These are phyloP conservation scores for Cephaloascus albidus DNA, from an alignment of 805 yeast species.

Conservation along the genomic window DNA sequence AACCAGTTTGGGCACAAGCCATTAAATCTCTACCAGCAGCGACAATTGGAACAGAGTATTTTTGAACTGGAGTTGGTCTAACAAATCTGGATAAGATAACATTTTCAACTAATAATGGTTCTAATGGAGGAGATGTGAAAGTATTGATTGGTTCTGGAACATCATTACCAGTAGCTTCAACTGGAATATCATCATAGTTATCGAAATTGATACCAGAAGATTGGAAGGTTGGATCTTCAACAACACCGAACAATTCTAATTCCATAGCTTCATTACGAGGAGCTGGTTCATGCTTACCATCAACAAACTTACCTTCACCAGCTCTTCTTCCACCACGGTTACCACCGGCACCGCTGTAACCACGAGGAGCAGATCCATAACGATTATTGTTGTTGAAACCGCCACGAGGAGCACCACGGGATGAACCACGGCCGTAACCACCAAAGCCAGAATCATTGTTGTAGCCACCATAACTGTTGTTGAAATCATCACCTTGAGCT, in stretches of 20 bases:
- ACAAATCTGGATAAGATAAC: constrained; percentile 82
- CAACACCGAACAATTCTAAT: constrained; percentile 73
- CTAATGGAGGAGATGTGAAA: constrained; percentile 91
- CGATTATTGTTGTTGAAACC: constrained; percentile 16
- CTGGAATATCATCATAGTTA: constrained; percentile 97
- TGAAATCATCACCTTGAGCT: constrained; percentile 9
- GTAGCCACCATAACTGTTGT: constrained; percentile 6
- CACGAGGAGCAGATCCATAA: constrained; percentile 6
- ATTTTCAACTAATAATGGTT: constrained; percentile 75
- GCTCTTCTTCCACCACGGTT: constrained; percentile 22
- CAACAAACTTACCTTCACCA: constrained; percentile 74
- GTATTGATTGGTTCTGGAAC: constrained; percentile 89
- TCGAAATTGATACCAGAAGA: constrained; percentile 98
- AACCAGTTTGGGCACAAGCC: constrained; percentile 99
- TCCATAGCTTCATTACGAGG: constrained; percentile 62
- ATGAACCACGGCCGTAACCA: constrained; percentile 16
- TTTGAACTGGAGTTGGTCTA: constrained; percentile 95
- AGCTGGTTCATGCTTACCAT: constrained; percentile 85
- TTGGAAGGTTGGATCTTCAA: constrained; percentile 68
- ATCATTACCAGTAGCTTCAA: constrained; percentile 91
- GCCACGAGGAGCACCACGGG: constrained; percentile 18
- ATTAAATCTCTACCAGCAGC: constrained; percentile 84
- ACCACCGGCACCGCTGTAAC: constrained; percentile 15
- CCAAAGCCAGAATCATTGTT: constrained; percentile 12
- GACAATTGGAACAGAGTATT: constrained; percentile 87